These are phyloP conservation scores for Penicillium canariense DNA, from an alignment of 495 filamentous ascomycete species.

Conservation along the genomic window DNA sequence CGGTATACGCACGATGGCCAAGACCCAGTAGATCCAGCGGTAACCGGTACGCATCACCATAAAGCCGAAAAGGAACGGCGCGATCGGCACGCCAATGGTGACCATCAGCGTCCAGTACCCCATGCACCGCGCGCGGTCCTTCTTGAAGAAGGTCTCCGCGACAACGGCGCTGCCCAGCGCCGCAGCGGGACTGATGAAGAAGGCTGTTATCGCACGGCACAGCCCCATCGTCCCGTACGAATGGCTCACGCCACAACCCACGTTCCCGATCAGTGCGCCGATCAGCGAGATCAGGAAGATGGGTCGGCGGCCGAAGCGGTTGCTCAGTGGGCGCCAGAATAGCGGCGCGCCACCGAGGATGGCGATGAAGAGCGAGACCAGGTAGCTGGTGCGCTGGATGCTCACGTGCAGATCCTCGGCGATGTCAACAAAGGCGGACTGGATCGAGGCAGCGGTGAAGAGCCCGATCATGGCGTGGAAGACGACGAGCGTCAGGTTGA, in stretches of 20 bases:
- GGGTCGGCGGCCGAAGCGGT: slow-evolving; percentile 52
- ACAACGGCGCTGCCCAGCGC: slow-evolving; percentile 46
- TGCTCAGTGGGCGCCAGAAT: slow-evolving; percentile 53
- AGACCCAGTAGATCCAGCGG: slow-evolving; percentile 45
- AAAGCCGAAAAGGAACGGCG: slow-evolving; percentile 50
- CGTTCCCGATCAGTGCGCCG: slow-evolving; percentile 45
- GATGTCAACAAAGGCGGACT: slow-evolving; percentile 51
- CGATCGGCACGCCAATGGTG: slow-evolving; percentile 41
- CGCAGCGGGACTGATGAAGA: slow-evolving; percentile 51
- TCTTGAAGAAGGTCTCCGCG: slow-evolving; percentile 45
- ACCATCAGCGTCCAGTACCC: slow-evolving; percentile 47
- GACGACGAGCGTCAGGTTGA: slow-evolving; percentile 51
- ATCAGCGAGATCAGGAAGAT: slow-evolving; percentile 50
- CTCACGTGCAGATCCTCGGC: slow-evolving; percentile 44
- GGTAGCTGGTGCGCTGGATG: slow-evolving; percentile 49
- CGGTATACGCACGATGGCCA: slow-evolving; percentile 36
- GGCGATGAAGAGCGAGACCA: slow-evolving; percentile 52
- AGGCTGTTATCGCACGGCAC: slow-evolving; percentile 44
- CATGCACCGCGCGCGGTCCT: slow-evolving; percentile 45
- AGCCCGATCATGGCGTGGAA: slow-evolving; percentile 58
- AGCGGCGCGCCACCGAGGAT: slow-evolving; percentile 50
- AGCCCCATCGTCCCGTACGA: slow-evolving; percentile 42
- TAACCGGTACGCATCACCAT: slow-evolving; percentile 44
- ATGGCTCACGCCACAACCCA: slow-evolving; percentile 44
- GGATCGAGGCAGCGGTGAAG: slow-evolving; percentile 52